phyloP scores from a whole-genome alignment of 2,329 filamentous ascomycete genomes.

The Tolypocladium pustulatum region DNA sequence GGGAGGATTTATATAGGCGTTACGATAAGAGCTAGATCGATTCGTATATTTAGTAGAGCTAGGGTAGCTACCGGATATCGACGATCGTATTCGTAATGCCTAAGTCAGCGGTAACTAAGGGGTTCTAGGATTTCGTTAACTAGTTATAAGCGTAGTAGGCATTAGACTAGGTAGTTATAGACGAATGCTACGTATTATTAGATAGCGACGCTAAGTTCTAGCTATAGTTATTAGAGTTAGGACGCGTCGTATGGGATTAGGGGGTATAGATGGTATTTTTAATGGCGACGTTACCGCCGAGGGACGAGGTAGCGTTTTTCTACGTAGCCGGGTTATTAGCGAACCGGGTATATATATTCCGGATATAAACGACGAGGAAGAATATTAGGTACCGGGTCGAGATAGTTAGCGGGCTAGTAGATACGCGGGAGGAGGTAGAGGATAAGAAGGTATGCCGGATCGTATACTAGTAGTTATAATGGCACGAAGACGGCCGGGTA shows the following conservation, averaged over 20 bases:
- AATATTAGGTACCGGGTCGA: no score
- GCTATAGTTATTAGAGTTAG: no score
- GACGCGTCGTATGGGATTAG: neutral
- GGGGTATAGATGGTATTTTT: conserved; percentile 4
- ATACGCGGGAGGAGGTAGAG: neutral
- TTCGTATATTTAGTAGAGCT: no score
- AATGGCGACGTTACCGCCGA: conserved; percentile 2
- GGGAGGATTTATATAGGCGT: conserved; percentile 1
- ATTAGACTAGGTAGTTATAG: conserved; percentile 3
- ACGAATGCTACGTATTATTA: conserved; percentile 4
- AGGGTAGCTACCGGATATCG: no score
- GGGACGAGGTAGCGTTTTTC: conserved; percentile 1
- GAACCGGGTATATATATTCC: neutral
- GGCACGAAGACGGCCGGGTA: neutral
- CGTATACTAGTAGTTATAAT: neutral
- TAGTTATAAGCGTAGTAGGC: neutral
- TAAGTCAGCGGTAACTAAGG: neutral
- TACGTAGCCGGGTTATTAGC: neutral
- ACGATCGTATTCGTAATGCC: conserved; percentile 3
- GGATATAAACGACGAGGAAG: neutral
- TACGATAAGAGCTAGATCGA: no score
- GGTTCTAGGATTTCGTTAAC: conserved; percentile 3
- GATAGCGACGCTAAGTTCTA: no score
- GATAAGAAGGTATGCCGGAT: neutral
- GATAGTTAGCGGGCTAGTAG: neutral